phyloP scores from a whole-genome alignment of 805 yeast species.

The Ogataea pini region DNA sequence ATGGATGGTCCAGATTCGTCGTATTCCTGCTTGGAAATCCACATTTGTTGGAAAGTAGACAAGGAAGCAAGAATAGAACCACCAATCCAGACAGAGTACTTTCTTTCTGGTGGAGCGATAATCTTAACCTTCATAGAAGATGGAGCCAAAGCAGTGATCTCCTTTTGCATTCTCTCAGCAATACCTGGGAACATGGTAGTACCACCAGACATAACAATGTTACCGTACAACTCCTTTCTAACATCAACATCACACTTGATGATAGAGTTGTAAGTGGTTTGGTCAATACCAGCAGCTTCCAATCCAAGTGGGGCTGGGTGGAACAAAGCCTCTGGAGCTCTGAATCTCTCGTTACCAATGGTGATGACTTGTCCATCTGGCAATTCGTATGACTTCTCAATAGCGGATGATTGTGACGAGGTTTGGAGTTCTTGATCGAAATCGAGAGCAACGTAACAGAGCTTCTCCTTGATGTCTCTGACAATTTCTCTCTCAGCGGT shows the following conservation, averaged over 20 bases:
- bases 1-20: constrained; percentile 99
- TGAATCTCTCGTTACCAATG: constrained; percentile 99
- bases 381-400: constrained; percentile 98
- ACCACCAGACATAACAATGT: constrained; percentile 99
- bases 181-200: constrained; percentile 99
- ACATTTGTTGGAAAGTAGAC: constrained; percentile 99
- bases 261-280: constrained; percentile 92
- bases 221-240: constrained; percentile 97
- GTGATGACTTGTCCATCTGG: constrained; percentile 99
- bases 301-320: constrained; percentile 88
- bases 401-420: constrained; percentile 95
- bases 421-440: constrained; percentile 99
- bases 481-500: constrained; percentile 98
- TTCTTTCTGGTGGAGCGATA: constrained; percentile 99
- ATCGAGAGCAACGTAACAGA: constrained; percentile 98
- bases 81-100: constrained; percentile 99
- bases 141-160: constrained; percentile 98
- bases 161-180: constrained; percentile 99
- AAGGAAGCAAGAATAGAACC: constrained; percentile 98
- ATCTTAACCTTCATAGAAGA: constrained; percentile 99
- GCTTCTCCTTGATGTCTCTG: constrained; percentile 94
- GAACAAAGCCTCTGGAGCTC: constrained; percentile 99
- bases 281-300: constrained; percentile 99
- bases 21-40: constrained; percentile 99
- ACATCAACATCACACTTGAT: constrained; percentile 99